Evolutionary conservation across 164 flowering plant species (phyloP), one percentile per base, ranked within the genome.

Genomic region (Macadamia tetraphylla): DNA sequence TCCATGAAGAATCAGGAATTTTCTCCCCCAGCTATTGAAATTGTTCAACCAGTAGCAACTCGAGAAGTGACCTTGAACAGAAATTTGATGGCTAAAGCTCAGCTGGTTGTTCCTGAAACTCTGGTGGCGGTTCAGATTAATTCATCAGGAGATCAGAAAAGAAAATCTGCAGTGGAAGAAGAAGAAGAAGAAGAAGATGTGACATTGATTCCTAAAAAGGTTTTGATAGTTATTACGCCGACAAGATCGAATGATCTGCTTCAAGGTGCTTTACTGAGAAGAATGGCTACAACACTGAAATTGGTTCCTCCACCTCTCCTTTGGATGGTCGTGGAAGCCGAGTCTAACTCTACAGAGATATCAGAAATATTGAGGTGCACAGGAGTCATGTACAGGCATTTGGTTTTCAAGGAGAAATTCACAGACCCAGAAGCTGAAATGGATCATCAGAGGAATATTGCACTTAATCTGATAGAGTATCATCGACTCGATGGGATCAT

Each of bases 401-500:
- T 92, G 82, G 96, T 92, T 29, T 84, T 73, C 70, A 81, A 77
- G 71, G 88, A 92, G 80, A 91, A 90, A 63, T 87, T 88, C 67
- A 84, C 89, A 0, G 86, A 86, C 58, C 12, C 74, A 0, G 81
- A 66, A 58, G 83, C 79, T 0, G 92, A 86, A 71, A 66, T 81
- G 77, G 89, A 87, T 74, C 84, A 87, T 69, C 96, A 87, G 76
- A 81, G 95, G 65, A 95, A 89, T 35, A 52, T 87, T 0, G 98
- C 99, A 0, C 84, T 95, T 0, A 84, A 80, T 73, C 98, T 92
- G 75, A 88, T 95, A 35, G 97, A 92, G 72, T 89, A 86, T n/a
- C 99, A 94, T 72, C 78, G 83, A 71, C 85, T 95, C 0, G 83
- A 85, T 66, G 98, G 99, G 29, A 88, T 95, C 46, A 89, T 95